These are phyloP conservation scores for Lobulomyces angularis DNA, from an alignment of 192 early-diverging fungal genomes.

Conservation along the genomic window DNA sequence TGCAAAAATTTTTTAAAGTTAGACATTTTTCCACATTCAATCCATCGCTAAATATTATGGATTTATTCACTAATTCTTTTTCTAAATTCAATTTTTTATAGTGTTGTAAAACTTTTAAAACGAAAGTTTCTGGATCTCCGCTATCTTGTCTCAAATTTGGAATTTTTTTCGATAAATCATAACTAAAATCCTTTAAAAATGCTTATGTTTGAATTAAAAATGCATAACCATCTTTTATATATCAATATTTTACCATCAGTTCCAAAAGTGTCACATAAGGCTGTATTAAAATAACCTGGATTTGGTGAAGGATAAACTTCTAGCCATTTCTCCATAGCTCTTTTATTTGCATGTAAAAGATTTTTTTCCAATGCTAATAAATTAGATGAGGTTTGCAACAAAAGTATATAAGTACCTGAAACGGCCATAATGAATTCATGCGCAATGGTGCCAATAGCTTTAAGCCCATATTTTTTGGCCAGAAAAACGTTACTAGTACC, in stretches of 20 bases:
- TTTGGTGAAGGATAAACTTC: conserved; percentile 36
- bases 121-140: conserved; percentile 54
- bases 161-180: conserved; percentile 32
- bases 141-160: conserved; percentile 61
- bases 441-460: conserved; percentile 39
- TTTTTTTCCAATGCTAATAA: conserved; percentile 11
- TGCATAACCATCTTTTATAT: too few relatives aligned
- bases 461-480: conserved; percentile 23
- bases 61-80: conserved; percentile 46
- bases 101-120: too few relatives aligned
- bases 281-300: conserved; percentile 49
- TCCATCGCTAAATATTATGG: conserved; percentile 59
- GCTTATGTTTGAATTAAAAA: too few relatives aligned
- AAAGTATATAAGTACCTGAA: conserved; percentile 29
- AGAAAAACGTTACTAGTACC: conserved; percentile 65
- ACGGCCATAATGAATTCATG: conserved; percentile 72
- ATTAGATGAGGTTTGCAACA: conserved; percentile 31
- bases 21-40: conserved; percentile 39
- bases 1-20: conserved; percentile 28
- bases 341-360: conserved; percentile 47
- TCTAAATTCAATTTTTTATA: too few relatives aligned
- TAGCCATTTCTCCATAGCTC: conserved; percentile 48
- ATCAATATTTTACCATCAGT: too few relatives aligned
- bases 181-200: conserved; percentile 52
- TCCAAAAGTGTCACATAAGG: conserved; percentile 63